Percentiles rank a stretch among this genome's conserved stretches.
These are phyloP conservation scores for Ophiocytium majus DNA, from an alignment of 352 stramenopile genomes.

Conservation along the genomic window DNA sequence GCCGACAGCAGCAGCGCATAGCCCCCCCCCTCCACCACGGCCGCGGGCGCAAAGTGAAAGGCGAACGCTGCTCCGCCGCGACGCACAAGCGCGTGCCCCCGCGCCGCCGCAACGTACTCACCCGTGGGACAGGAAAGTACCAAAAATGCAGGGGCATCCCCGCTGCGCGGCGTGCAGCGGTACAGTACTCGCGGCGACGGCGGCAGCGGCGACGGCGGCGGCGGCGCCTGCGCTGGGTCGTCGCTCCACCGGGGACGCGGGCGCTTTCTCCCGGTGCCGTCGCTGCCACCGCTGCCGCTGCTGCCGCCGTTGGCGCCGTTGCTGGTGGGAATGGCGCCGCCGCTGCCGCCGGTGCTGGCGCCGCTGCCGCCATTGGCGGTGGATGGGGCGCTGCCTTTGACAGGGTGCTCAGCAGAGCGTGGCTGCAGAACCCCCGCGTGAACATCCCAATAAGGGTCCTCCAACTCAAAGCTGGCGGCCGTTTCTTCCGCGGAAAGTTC, in stretches of 20 bases:
- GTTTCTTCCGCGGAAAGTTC: background rate
- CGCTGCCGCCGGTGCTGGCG: no score
- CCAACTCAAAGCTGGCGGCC: slow-evolving; percentile 39
- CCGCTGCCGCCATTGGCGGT: background rate
- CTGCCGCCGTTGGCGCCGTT: background rate
- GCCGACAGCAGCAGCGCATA: slow-evolving; percentile 44
- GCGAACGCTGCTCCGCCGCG: slow-evolving; percentile 31
- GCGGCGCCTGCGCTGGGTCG: no score
- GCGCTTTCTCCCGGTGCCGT: background rate
- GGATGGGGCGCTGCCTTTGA: no score
- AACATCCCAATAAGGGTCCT: slow-evolving; percentile 48
- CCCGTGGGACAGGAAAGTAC: no score
- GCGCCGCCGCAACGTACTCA: no score
- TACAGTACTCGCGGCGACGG: no score
- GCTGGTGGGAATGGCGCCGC: background rate
- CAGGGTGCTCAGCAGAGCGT: no score
- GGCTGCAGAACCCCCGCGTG: slow-evolving; percentile 36
- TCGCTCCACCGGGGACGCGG: background rate
- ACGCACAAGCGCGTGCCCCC: background rate
- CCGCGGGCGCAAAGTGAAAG: slow-evolving; percentile 44
- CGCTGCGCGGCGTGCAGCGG: no score
- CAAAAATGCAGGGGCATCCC: no score
- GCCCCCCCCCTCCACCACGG: slow-evolving; percentile 25
- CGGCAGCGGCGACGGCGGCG: no score
- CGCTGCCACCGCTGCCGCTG: slow-evolving; percentile 1